phyloP scores from a whole-genome alignment of 441 rosid genomes.

The Mallotus repandus region DNA sequence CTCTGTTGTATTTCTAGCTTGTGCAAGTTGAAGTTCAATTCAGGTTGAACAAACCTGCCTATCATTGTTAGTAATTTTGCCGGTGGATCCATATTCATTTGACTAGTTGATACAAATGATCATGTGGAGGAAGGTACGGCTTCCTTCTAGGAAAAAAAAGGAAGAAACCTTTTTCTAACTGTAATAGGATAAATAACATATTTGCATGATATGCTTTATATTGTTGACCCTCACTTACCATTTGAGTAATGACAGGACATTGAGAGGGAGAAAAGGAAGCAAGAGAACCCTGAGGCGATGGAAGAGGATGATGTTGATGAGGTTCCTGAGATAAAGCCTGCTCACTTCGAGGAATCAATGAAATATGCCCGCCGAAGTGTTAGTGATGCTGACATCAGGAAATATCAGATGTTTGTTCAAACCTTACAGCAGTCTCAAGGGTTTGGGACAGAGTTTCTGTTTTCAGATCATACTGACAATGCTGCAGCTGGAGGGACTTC shows the following conservation, averaged over 20 bases:
- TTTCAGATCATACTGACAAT: slow-evolving; percentile 24
- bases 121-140: too few species aligned
- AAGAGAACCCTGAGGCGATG: slow-evolving; percentile 54
- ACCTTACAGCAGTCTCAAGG: slow-evolving; percentile 60
- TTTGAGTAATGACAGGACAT: slow-evolving; percentile 39
- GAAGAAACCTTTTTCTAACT: too few species aligned
- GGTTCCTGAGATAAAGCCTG: slow-evolving; percentile 51
- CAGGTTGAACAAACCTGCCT: too few species aligned
- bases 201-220: not conserved
- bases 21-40: too few species aligned
- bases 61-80: too few species aligned
- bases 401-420: slow-evolving; percentile 56
- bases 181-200: too few species aligned
- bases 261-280: slow-evolving; percentile 46
- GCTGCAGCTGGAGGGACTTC: slow-evolving; percentile 11
- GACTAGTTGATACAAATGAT: too few species aligned
- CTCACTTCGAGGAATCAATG: slow-evolving; percentile 66
- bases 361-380: slow-evolving; percentile 57
- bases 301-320: slow-evolving; percentile 57
- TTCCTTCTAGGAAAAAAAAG: too few species aligned
- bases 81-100: too few species aligned
- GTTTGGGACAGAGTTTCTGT: slow-evolving; percentile 50
- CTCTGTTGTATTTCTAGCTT: not conserved
- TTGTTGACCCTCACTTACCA: not conserved
- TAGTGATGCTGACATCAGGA: slow-evolving; percentile 63